A percentile compares a stretch with the other conserved stretches of the same genome.
phyloP scores from a whole-genome alignment of 306 rosid species.

The Acacia melanoxylon region DNA sequence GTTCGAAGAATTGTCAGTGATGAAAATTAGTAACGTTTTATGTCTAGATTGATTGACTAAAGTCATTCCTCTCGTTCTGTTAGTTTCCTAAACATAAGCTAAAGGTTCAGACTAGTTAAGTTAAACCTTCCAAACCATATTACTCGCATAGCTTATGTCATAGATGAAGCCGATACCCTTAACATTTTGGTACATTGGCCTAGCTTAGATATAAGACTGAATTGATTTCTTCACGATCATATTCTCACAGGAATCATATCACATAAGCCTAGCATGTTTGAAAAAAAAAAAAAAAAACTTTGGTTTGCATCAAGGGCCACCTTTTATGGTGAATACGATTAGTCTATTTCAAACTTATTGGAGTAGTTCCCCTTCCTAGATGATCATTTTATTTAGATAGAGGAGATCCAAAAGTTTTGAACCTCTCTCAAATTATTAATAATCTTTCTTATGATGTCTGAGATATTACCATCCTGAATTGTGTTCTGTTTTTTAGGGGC shows the following conservation, averaged over 20 bases:
- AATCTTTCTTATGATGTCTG: background rate
- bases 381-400: background rate
- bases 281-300: background rate
- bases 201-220: background rate
- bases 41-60: background rate
- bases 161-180: background rate
- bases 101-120: background rate
- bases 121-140: background rate
- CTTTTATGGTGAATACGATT: background rate
- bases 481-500: slow-evolving; percentile 49
- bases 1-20: background rate
- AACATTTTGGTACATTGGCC: slow-evolving; percentile 8
- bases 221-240: background rate
- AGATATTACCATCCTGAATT: background rate
- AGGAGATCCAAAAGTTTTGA: background rate
- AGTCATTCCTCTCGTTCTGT: background rate
- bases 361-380: background rate
- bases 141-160: background rate
- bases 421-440: background rate
- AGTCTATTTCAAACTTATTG: background rate
- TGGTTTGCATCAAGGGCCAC: background rate
- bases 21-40: background rate
- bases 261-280: background rate
- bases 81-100: background rate
- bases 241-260: background rate